These are phyloP conservation scores for Chenopodium berlandieri DNA, from an alignment of 148 eudicot genomes.

Conservation along the genomic window DNA sequence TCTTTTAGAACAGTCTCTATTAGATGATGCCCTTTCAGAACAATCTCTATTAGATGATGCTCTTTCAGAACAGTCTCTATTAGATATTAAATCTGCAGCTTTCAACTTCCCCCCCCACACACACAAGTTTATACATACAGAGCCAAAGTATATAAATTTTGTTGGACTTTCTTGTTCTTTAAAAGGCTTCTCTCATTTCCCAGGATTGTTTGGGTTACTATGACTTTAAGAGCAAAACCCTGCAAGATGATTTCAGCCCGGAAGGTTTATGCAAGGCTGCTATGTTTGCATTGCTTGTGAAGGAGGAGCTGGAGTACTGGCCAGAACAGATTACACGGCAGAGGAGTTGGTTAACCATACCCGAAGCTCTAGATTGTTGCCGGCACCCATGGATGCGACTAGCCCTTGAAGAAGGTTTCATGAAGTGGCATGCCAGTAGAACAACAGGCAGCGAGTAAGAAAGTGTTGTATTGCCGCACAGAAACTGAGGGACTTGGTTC, in stretches of 20 bases:
- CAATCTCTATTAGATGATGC: background rate
- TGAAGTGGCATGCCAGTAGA: conserved; percentile 51
- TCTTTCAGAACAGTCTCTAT: background rate
- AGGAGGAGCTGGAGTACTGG: conserved; percentile 72
- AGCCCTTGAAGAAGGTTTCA: conserved; percentile 70
- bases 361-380: conserved; percentile 60
- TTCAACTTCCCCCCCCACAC: too few species aligned
- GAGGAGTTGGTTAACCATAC: conserved; percentile 65
- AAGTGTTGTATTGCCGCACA: background rate
- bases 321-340: conserved; percentile 67
- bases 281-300: conserved; percentile 73
- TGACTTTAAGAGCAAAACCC: conserved; percentile 77
- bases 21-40: background rate
- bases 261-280: conserved; percentile 82
- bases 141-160: background rate
- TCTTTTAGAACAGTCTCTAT: background rate
- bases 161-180: background rate
- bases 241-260: conserved; percentile 72
- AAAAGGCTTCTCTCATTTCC: conserved; percentile 11
- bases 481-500: background rate
- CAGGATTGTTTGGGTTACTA: conserved; percentile 70
- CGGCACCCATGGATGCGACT: conserved; percentile 81
- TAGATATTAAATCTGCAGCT: background rate
- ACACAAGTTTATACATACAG: background rate
- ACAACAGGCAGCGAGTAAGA: conserved; percentile 21